Evolutionary conservation across 2,329 filamentous ascomycete species (phyloP), one percentile per base, ranked within the genome.

Genomic region (Sporothrix globosa): DNA sequence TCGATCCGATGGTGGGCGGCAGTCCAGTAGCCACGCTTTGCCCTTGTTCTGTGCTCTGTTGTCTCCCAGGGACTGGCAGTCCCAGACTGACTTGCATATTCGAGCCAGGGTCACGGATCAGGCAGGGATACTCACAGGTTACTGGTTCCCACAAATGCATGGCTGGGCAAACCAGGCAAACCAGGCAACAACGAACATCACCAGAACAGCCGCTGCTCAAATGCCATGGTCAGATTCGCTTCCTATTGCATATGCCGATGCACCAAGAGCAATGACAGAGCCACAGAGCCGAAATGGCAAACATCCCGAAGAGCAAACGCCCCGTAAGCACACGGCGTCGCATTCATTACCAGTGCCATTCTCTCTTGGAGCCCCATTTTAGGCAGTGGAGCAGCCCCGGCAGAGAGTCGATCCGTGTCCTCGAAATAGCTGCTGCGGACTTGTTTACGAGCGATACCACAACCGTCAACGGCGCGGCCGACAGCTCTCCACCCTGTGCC

Each of bases 31-130:
- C 39, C 21, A 24, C 21, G 34, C 34, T n/a, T 39, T 44, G 34
- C 56, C 30, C 13, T 11, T 9, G 50, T 34, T 11, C 13, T 44
- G 56, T 58, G 17, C 30, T 21, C 19, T 41, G 34, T 46, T 48
- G 21, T 56, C 30, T 56, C 46, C 68, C 52, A 66, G 50, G 24
- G 46, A 63, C 21, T 48, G 34, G 60, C 50, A 65, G 48, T 27
- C 34, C 30, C 63, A 67, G 56, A 69, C 69, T 71, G 46, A 71
- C 69, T 50, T 68, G 58, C 69, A 71, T 71, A 68, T 27, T 30
- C n/a, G 69, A 61, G 24, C 21, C 65, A 68, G 56, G 54, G 50
- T 63, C 60, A 54, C 21, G n/a, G 63, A 39, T 11, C 58, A 63
- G 39, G 58, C 58, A 63, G 21, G 34, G 34, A 34, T 34, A 6